Base-by-base conservation (phyloP, 805 yeast species). In the Cyberlindnera xylosilytica region DNA sequence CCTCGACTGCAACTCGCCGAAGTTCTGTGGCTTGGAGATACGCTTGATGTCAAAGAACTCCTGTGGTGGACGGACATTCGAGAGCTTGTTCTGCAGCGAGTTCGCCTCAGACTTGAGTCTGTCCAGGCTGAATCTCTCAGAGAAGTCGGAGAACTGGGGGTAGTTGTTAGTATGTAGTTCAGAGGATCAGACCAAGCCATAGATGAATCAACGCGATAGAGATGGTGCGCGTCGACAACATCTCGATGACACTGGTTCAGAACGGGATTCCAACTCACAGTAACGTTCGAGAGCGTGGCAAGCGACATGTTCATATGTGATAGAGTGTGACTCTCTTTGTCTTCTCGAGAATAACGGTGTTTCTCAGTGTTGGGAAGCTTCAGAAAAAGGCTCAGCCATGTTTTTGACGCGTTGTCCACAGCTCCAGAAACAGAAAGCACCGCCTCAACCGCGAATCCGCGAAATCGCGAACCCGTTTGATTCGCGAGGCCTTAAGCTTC, bases 21-120 rank as follows among this genome's bases (percentile, higher is more conserved):
- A 84, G 64, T 88, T 89, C 41, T 78, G 80, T 17, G 99, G 99
- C 63, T 88, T 89, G 28, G 96, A 85, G 48, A 93, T 64, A 62
- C 96, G 82, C 65, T 89, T 85, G 59, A 86, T 66, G 62, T 93
- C 97, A 60, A 93, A 87, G 62, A 93, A 93, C 63, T 93, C 99
- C 64, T 84, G 93, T 32, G 95, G 90, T 28, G 97, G 87, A 60
- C 86, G 83, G 47, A 93, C 64, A 56, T 85, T 78, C 36, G 93
- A 66, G 48, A 89, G 70, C 49, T 81, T 77, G 29, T 73, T 58
- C 59, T 83, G 87, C 38, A 91, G 53, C 3, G 80, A 54, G 23
- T 64, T 67, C 18, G 79, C 65, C 50, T 78, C 82, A 32, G 70
- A 70, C 47, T 32, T 68, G 20, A 76, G 50, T 50, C 72, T 68